Evolutionary conservation across 2,329 filamentous ascomycete genomes (phyloP), one percentile per base, ranked within the genome.

Genomic region (Raffaelea albimanens): DNA sequence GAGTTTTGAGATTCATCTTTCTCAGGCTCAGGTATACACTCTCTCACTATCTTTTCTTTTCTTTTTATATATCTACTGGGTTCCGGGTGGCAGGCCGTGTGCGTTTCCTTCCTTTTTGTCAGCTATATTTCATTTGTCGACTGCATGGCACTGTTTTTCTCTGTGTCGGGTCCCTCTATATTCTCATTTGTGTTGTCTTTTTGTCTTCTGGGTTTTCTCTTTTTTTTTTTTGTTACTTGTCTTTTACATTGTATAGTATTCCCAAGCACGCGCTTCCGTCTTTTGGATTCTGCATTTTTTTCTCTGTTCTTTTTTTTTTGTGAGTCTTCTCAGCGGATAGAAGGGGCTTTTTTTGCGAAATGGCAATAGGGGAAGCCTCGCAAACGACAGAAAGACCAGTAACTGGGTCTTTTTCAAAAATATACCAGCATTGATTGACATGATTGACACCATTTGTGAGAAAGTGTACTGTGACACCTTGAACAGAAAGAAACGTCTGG

Each of bases 241-340:
- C 20, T 22, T 36, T 16, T 42, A 23, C 42, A 41, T 34, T 50
- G 41, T 50, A 47, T 42, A 47, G 38, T 50, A 42, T 11, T 31
- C 29, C 36, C 31, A 31, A 43, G 40, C 47, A 40, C 19, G 40
- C 43, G 44, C 44, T 29, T 29, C 13, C 13, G 7, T 33, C 19
- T 25, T 20, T 21, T 16, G 19, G 5, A 31, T 16, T 10, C 38
- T 43, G 22, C 20, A 23, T 43, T 18, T 19, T 20, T 34, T 42
- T 49, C 25, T 44, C 10, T 39, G 7, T 2, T 13, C 21, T n/a
- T n/a, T 8, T 2, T 14, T 18, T 36, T 40, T 19, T 20, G 38
- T 3, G 9, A 40, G 25, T 29, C n/a, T n/a, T n/a, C n/a, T 29
- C 25, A 29, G 25, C 25, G 25, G 25, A 29, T 29, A 29, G 7